Percentiles rank a stretch among this genome's conserved stretches.
phyloP scores from a whole-genome alignment of 306 rosid genomes.

The Neltuma alba region DNA sequence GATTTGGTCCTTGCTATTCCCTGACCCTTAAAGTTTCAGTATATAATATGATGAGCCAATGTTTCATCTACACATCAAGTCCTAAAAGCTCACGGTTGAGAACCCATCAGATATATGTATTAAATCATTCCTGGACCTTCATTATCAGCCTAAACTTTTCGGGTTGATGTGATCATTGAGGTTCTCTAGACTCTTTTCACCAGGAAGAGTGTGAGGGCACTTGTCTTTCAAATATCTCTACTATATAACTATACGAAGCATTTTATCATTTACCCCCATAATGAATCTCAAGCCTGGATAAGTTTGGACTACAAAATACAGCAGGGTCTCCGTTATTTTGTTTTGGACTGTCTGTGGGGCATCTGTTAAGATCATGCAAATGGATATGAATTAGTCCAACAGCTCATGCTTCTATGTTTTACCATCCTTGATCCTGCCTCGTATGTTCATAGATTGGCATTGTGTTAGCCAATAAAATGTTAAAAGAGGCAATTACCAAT shows the following conservation, averaged over 20 bases:
- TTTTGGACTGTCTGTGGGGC: neutral
- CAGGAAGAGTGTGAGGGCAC: neutral
- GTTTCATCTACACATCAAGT: neutral
- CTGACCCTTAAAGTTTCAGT: neutral
- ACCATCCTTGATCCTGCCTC: neutral
- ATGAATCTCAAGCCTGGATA: neutral
- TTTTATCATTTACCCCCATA: neutral
- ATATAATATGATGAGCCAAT: neutral
- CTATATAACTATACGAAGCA: neutral
- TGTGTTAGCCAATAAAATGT: constrained; percentile 11
- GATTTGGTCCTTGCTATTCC: neutral
- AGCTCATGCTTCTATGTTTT: constrained; percentile 18
- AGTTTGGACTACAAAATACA: constrained; percentile 14
- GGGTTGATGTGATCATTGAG: neutral
- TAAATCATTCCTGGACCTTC: neutral
- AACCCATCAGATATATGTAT: neutral
- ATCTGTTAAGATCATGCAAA: constrained; percentile 20
- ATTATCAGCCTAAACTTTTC: neutral
- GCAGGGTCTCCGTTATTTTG: neutral
- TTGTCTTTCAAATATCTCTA: neutral
- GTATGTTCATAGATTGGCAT: neutral
- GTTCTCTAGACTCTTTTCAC: neutral
- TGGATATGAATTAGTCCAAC: constrained; percentile 7
- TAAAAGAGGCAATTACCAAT: neutral
- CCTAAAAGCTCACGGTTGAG: neutral